phyloP scores from a whole-genome alignment of 495 filamentous ascomycete genomes.

The Trichocladium uniseriatum region DNA sequence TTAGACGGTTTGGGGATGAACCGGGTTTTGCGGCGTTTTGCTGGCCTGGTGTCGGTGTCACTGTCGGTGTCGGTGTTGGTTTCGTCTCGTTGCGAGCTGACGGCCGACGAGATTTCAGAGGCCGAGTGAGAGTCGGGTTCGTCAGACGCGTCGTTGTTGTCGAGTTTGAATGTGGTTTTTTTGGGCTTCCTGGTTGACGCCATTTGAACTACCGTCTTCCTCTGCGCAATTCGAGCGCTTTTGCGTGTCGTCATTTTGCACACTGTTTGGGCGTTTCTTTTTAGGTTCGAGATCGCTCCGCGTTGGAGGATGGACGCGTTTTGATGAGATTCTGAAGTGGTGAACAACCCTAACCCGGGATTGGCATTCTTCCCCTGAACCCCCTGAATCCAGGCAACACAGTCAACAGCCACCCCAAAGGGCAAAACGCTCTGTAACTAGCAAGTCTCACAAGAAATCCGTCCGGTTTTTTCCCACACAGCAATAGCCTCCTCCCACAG shows the following conservation, averaged over 20 bases:
- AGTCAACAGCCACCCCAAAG: no score
- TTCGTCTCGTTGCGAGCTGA: neutral
- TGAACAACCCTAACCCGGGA: no score
- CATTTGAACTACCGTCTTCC: neutral
- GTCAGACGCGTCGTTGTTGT: neutral
- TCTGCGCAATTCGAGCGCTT: conserved; percentile 1
- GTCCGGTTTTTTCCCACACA: no score
- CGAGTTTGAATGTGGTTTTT: neutral
- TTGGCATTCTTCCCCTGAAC: no score
- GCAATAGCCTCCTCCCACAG: no score
- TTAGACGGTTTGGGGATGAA: neutral
- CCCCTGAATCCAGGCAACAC: no score
- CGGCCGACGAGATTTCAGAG: neutral
- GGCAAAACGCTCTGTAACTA: no score
- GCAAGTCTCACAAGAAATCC: no score
- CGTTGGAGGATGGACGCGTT: neutral
- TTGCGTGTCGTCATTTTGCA: neutral
- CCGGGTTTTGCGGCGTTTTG: conserved; percentile 3
- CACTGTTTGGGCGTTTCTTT: neutral
- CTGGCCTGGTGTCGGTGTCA: neutral
- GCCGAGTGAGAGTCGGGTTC: no score
- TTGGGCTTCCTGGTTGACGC: no score
- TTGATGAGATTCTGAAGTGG: neutral
- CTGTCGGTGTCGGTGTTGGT: neutral
- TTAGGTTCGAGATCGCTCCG: neutral